Evolutionary conservation across 768 basidiomycete species (phyloP).

Genomic region (Coprinopsis strossmayeri): DNA sequence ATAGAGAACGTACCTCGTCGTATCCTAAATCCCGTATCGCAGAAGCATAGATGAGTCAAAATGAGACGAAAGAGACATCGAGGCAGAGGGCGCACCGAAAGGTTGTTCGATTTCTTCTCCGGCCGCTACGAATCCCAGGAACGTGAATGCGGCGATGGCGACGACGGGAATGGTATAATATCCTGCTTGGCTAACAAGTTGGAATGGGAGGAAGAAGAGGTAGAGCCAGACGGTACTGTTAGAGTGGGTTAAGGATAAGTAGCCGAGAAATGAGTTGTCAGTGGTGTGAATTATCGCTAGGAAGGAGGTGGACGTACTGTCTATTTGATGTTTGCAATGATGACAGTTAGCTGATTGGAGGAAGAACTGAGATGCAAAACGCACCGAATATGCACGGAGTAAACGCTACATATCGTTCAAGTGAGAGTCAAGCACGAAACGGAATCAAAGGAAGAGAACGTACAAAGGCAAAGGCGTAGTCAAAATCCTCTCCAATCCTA

Average conservation of each 20-base stretch:
- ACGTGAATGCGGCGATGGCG: conserved; percentile 60
- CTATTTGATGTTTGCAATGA: conserved; percentile 10
- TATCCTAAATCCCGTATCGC: conserved; percentile 45
- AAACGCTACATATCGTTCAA: conserved; percentile 37
- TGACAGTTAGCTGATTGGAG: neutral
- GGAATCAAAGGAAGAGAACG: conserved; percentile 19
- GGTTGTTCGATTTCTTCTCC: conserved; percentile 69
- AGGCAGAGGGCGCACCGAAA: conserved; percentile 38
- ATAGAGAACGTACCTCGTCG: conserved; percentile 40
- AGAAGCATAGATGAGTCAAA: neutral
- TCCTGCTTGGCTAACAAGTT: conserved; percentile 53
- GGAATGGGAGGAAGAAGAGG: conserved; percentile 74
- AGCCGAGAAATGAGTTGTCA: neutral
- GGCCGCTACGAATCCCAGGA: conserved; percentile 70
- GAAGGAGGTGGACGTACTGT: conserved; percentile 21
- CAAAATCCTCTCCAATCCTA: conserved; percentile 53
- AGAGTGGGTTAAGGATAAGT: conserved; percentile 1
- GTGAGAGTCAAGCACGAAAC: neutral
- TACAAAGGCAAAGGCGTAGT: conserved; percentile 64
- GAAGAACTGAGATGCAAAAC: neutral
- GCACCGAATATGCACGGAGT: conserved; percentile 56
- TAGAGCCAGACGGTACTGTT: conserved; percentile 62
- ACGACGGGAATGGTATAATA: conserved; percentile 67
- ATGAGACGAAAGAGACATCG: neutral
- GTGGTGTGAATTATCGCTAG: no score